Base-by-base conservation (phyloP, 2,329 filamentous ascomycete genomes). In the Bisporella sp. region DNA sequence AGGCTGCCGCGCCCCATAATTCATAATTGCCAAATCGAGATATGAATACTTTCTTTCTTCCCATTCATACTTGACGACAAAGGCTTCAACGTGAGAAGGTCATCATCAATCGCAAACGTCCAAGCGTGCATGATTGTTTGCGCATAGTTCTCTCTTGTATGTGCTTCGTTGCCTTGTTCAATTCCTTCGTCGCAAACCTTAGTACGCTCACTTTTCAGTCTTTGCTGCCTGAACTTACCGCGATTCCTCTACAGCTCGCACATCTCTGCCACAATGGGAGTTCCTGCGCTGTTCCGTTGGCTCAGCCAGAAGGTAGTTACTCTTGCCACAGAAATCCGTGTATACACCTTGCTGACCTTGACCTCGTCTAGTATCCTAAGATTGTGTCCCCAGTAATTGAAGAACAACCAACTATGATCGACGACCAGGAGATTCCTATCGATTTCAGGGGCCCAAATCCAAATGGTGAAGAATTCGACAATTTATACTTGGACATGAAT, bases 401-500 rank as follows among this genome's bases (percentile, higher is more conserved):
- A 73, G 89, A 96, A 56, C 77, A 82, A 59, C 87, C 91, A 7
- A 75, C 86, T 50, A 84, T 84, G 57, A 81, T 97, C 68, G 89
- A 96, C 77, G 92, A 90, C 58, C 79, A 84, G 41, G 76, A 81
- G 59, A 85, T 96, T 51, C 93, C 93, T 2, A 81, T 97, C 54
- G 90, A 99, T 66, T 84, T 82, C 8, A 90, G 86, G 5, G 75
- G 81, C 39, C 83, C 89, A 5, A 99, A 99, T 65, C 95, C 95
- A 3, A 99, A 99, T 71, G 90, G 90, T 67, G 92, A 97, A 71
- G 93, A 99, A 69, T 88, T 96, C 64, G 92, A 99, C 72, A 99
- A 99, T 64, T 76, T 99, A 5, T 99, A 99, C 66, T 81, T 99
- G 56, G 93, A 99, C 65, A 97, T 99, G 92, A 99, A 99, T 69